Conservation (phyloP, 2,329 filamentous ascomycete genomes). For the Fusarium euwallaceae region DNA sequence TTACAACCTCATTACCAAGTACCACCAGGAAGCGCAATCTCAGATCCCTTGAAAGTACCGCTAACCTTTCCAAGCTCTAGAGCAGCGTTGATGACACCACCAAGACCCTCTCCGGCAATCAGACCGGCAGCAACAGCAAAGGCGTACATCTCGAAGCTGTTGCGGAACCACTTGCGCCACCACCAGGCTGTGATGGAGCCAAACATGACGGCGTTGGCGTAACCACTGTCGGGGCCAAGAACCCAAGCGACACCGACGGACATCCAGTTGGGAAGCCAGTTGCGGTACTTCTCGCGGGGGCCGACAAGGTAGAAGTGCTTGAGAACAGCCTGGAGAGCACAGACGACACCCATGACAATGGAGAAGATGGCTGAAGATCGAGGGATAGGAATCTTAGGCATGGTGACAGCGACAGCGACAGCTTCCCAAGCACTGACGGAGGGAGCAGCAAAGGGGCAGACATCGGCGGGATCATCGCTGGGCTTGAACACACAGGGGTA, state of each 20-base stretch:
- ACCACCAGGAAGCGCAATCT: conserved; percentile 31
- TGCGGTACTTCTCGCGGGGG: conserved; percentile 64
- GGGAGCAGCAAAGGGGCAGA: conserved; percentile 72
- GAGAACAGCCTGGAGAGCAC: conserved; percentile 63
- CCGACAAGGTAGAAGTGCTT: conserved; percentile 68
- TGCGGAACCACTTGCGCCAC: conserved; percentile 66
- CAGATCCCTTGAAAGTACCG: conserved; percentile 41
- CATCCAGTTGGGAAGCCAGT: conserved; percentile 75
- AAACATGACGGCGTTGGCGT: conserved; percentile 69
- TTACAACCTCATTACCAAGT: conserved; percentile 14
- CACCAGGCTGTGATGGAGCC: conserved; percentile 65
- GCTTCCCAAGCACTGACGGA: conserved; percentile 76
- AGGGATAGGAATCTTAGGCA: conserved; percentile 68
- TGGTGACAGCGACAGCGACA: conserved; percentile 71
- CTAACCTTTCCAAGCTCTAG: conserved; percentile 54
- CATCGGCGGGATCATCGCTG: conserved; percentile 52
- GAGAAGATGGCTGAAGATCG: conserved; percentile 67
- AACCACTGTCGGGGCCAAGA: conserved; percentile 65
- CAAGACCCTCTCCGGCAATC: conserved; percentile 74
- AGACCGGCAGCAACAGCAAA: conserved; percentile 72
- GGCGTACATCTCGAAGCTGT: conserved; percentile 66
- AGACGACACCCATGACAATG: conserved; percentile 66
- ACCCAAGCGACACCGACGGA: conserved; percentile 71
- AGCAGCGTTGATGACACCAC: conserved; percentile 70
- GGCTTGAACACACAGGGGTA: conserved; percentile 75